These are phyloP conservation scores for Neolentinus lepideus DNA, from an alignment of 1,284 basidiomycete species.

Conservation along the genomic window DNA sequence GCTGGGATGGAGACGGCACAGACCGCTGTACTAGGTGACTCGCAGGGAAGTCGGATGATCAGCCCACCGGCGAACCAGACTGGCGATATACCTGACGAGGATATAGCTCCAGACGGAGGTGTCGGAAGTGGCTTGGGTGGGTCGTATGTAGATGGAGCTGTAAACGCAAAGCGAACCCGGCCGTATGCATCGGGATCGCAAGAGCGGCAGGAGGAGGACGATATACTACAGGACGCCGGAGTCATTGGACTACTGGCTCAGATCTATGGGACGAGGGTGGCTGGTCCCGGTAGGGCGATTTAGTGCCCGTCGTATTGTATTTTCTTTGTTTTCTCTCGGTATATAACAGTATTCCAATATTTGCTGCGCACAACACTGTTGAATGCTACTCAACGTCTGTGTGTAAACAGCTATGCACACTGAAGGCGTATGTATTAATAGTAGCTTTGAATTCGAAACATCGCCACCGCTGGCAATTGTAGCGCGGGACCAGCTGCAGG, in stretches of 20 bases:
- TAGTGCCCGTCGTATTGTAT: slow-evolving; percentile 13
- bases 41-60: slow-evolving; percentile 44
- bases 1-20: slow-evolving; percentile 48
- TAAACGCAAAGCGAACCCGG: slow-evolving; percentile 21
- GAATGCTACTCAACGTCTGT: too few species aligned
- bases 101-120: slow-evolving; percentile 42
- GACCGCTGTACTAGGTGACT: slow-evolving; percentile 66
- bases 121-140: slow-evolving; percentile 57
- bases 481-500: too few species aligned
- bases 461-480: too few species aligned
- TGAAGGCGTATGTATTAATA: too few species aligned
- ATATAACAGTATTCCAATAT: too few species aligned
- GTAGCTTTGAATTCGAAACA: too few species aligned
- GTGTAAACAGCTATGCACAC: too few species aligned
- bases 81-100: slow-evolving; percentile 32
- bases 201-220: slow-evolving; percentile 38
- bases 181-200: slow-evolving; percentile 27
- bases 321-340: background rate
- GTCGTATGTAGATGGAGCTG: slow-evolving; percentile 53
- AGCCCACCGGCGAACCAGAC: background rate
- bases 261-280: slow-evolving; percentile 61
- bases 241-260: slow-evolving; percentile 71
- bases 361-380: too few species aligned
- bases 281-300: slow-evolving; percentile 45
- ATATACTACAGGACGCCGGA: slow-evolving; percentile 55